Evolutionary conservation across 2,329 filamentous ascomycete species (phyloP), one percentile per base, ranked within the genome.

Genomic region (Aspergillus pseudoterreus): DNA sequence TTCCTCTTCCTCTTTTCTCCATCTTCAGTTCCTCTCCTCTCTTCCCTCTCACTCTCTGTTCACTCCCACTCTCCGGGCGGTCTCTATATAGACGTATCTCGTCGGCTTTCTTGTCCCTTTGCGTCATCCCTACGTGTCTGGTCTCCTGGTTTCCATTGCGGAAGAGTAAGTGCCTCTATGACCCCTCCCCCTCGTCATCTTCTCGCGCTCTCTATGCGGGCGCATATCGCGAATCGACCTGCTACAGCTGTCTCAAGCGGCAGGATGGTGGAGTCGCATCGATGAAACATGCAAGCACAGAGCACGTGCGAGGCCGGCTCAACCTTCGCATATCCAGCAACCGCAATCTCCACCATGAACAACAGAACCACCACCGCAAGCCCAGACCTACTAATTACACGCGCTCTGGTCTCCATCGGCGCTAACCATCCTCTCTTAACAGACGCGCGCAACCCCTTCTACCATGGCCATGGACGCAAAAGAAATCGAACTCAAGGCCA

Each of bases 401-500:
- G 27, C 27, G 27, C 27, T 30, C 27, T 30, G 9, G 27, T 30
- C 8, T 30, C 10, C 27, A 30, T 30, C 27, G 9, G 27, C 24
- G 12, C 35, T 38, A 38, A 38, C 35, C 6, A 2, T n/a, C 33
- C 14, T 33, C 33, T 47, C 22, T 24, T 12, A 17, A 51, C 35
- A 48, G 45, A 45, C 30, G 35, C 43, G 21, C 17, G 45, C 45
- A 35, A 43, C 19, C 35, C 39, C 43, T 47, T 19, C 35, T 45
- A 54, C 50, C 36, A 56, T 61, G 59, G 54, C 63, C 50, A 90
- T 95, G 87, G 87, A 95, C 64, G 82, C 85, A 65, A 89, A 90
- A 73, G 88, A 92, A 67, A 87, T 96, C 50, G 83, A 86, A 63
- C 76, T 85, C 64, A 85, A 85, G 71, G 84, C 90, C 65, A 87